Conservation (phyloP, 2,329 filamentous ascomycete species). For the Amphichorda felina region DNA sequence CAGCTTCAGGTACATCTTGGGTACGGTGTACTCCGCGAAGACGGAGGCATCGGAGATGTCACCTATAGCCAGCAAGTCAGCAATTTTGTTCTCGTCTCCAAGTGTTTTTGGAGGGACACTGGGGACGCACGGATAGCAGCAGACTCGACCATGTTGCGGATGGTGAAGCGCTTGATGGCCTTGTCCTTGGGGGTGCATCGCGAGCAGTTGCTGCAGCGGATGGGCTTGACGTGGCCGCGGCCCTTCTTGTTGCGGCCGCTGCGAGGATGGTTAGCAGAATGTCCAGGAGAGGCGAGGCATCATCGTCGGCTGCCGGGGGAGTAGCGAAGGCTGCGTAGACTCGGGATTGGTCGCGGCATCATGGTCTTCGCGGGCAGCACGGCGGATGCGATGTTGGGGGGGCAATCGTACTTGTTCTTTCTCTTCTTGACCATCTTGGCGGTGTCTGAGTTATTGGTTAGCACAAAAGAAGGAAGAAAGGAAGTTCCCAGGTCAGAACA, state of each 20-base stretch:
- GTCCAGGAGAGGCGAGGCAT: neutral
- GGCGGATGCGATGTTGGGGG: neutral
- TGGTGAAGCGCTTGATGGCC: conserved; percentile 99
- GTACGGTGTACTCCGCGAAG: conserved; percentile 97
- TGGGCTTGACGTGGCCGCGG: conserved; percentile 99
- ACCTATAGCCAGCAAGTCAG: too few relatives aligned
- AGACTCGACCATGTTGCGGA: conserved; percentile 99
- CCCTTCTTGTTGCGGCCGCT: conserved; percentile 99
- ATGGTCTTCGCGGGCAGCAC: neutral
- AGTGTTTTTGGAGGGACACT: neutral
- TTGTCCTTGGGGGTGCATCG: conserved; percentile 98
- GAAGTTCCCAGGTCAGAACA: conserved; percentile 10
- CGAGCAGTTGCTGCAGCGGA: conserved; percentile 65
- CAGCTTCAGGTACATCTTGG: conserved; percentile 99
- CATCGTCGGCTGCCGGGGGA: neutral
- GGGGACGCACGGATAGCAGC: conserved; percentile 88
- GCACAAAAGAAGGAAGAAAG: conserved; percentile 10
- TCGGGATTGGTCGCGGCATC: neutral
- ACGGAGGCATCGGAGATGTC: conserved; percentile 99
- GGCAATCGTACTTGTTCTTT: conserved; percentile 48
- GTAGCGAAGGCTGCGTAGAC: neutral
- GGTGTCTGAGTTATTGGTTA: conserved; percentile 34
- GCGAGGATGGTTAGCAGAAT: conserved; percentile 12
- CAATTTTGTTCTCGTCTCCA: conserved; percentile 6
- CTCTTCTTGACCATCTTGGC: conserved; percentile 63